Base-by-base conservation (phyloP, 306 rosid genomes). In the Cicer chorassanicum region DNA sequence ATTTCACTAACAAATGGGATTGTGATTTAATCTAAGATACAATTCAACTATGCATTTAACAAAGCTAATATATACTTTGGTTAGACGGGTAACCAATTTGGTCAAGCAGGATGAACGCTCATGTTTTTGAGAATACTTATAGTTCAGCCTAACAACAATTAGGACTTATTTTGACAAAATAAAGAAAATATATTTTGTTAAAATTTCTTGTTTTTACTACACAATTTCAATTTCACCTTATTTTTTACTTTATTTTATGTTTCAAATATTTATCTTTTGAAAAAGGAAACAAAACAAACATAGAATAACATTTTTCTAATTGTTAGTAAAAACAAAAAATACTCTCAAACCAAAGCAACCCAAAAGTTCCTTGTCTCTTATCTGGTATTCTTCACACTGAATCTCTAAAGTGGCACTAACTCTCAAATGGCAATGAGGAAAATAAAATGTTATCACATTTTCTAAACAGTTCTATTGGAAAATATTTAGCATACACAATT, bases 21-120 rank as follows among this genome's bases (percentile, higher is more conserved):
- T 49, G 43, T 55, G 75, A 69, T 65, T 56, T 55, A 45, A 61
- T 74, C 66, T 59, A 56, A 34, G 72, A 49, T 29, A 29, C 38
- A 53, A 43, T 7, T 55, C 16, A 66, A 36, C 63, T 11, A 61
- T 16, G 72, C 76, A 56, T 56, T 79, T 49, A 62, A 41, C 53
- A 67, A 34, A 77, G 72, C 69, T n/a, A 59, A 59, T 66, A 55
- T 12, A 50, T 43, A 56, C 41, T n/a, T 55, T n/a, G 48, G 51
- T 78, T 42, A 68, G 38, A 65, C 8, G 16, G 34, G 68, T 12
- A 48, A 74, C n/a, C 38, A 24, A 53, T 24, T 50, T 18, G 18
- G 46, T 39, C 70, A 60, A 44, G 65, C 65, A 24, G 64, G 66
- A 73, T 2, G 39, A 53, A 66, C 29, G 42, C 50, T 46, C 36